Base-by-base conservation (phyloP, 2,329 filamentous ascomycete genomes). In the Cladosporium sp. region DNA sequence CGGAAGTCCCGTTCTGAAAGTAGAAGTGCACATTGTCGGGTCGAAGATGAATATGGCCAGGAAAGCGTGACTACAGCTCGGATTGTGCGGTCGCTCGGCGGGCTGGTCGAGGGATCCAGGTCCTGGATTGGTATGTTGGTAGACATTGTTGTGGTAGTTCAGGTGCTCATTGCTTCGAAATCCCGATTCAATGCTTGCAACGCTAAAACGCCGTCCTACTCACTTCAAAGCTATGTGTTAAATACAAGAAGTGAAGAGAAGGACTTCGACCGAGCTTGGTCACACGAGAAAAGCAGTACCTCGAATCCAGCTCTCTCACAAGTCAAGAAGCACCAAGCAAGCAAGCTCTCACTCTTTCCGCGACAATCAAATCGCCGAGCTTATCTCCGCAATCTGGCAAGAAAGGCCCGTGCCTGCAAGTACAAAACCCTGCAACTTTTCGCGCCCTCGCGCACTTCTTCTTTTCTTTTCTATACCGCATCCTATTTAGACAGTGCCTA, bases 11-110 rank as follows among this genome's bases (percentile, higher is more conserved):
- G 85, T 66, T 97, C 92, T 45, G 89, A 89, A 34, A 97, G 82
- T 19, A 95, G 82, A 51, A 97, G 86, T 24, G 90, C 87, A 64
- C 91, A 82, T 37, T 85, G 85, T 54, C 82, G 83, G 28, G 83
- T 88, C 24, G 90, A 84, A 20, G 88, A 88, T 62, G 89, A 96
- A 73, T 90, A 97, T 0, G 93, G 93, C 92, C 93, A 97, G 58
- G 90, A 86, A 35, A 97, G 84, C 8, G 91, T 93, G 20, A 97
- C 84, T 15, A 89, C 79, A 37, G 89, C 91, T 58, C 83, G 81
- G 32, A 96, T 70, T 4, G 65, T 62, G 40, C 68, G 66, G 54
- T 65, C 58, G 9, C 56, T 22, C 6, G 65, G 65, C 20, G 65
- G 64, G 17, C 61, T 20, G 17, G 58, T 55, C n/a, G 59, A 55